Base-by-base conservation (phyloP, 441 rosid species). In the Pelargonium myrrhifolium region DNA sequence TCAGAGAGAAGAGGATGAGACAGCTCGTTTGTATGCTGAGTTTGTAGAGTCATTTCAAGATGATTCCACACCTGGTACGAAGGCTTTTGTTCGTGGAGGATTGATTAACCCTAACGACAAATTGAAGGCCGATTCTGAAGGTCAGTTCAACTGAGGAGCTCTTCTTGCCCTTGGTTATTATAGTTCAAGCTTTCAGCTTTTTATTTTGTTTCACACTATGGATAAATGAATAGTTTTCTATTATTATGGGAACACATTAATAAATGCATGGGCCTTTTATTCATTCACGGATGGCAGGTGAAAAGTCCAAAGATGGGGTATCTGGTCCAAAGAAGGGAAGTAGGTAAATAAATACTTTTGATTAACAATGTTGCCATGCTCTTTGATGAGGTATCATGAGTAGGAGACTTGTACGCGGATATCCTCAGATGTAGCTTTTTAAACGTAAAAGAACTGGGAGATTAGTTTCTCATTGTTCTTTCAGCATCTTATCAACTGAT, bases 201-300 rank as follows among this genome's bases (percentile, higher is more conserved):
- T 59, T 68, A 53, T 55, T 24, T 77, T 74, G 62, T 75, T 85
- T 79, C 67, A 72, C 72, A 71, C 76, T 82, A 65, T 84, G 82
- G 84, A 86, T 84, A 83, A 83, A 79, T 86, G 79, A 80, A 31
- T 79, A 74, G 75, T 75, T 82, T 88, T 84, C 67, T 77, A 21
- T 80, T 81, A 78, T 87, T 75, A 67, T 28, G 83, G 74, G 89
- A 74, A 82, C 83, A 83, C 79, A 82, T 88, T 94, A 92, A 83
- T 94, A 94, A 94, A 83, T 84, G 83, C 80, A 87, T 86, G 97
- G 98, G 74, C 82, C 91, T 89, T 90, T 83, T 85, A 89, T 90
- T 88, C 96, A 80, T 94, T 88, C 96, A 71, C 94, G 95, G 94
- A 88, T 93, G 96, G 89, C 98, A 94, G 99, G 99, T 92, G 99